Percentiles rank a stretch among this genome's conserved stretches.
phyloP scores from a whole-genome alignment of 441 rosid genomes.

The Eruca vesicaria region DNA sequence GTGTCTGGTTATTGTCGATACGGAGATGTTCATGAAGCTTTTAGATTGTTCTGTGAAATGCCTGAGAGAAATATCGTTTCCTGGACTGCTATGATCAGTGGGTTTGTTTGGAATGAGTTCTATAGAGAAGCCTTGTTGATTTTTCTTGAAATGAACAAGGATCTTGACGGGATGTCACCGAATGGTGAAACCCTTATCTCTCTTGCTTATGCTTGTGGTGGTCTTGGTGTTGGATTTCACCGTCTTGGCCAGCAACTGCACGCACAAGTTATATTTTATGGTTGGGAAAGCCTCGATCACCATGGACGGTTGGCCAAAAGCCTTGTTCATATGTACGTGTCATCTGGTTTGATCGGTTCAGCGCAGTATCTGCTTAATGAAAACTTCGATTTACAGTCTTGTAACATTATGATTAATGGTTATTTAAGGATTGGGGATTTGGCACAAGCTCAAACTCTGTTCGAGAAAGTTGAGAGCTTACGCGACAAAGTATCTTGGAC shows the following conservation, averaged over 20 bases:
- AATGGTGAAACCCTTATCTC: constrained; percentile 73
- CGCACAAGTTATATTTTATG: constrained; percentile 45
- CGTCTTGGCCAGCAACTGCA: constrained; percentile 70
- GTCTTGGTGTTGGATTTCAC: constrained; percentile 42
- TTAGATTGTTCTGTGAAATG: constrained; percentile 53
- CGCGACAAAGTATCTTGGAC: constrained; percentile 82
- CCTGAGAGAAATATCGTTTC: constrained; percentile 75
- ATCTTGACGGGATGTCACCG: constrained; percentile 37
- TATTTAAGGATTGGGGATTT: constrained; percentile 50
- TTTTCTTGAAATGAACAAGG: constrained; percentile 57
- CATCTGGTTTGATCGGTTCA: constrained; percentile 52
- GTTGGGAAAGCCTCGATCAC: constrained; percentile 47
- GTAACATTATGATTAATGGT: constrained; percentile 59
- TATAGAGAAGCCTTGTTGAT: constrained; percentile 59
- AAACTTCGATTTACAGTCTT: constrained; percentile 48
- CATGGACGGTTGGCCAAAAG: constrained; percentile 69
- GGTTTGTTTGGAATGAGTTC: constrained; percentile 75
- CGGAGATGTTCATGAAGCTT: constrained; percentile 61
- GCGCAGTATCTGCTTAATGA: constrained; percentile 46
- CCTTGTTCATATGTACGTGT: constrained; percentile 73
- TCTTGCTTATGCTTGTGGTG: constrained; percentile 77
- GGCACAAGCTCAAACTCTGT: constrained; percentile 58
- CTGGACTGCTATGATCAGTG: constrained; percentile 88
- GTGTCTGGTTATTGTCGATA: constrained; percentile 60
- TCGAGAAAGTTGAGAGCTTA: constrained; percentile 39